A percentile compares a stretch with the other conserved stretches of the same genome.
Conservation (phyloP, 805 yeast genomes). For the Kazachstania africana region DNA sequence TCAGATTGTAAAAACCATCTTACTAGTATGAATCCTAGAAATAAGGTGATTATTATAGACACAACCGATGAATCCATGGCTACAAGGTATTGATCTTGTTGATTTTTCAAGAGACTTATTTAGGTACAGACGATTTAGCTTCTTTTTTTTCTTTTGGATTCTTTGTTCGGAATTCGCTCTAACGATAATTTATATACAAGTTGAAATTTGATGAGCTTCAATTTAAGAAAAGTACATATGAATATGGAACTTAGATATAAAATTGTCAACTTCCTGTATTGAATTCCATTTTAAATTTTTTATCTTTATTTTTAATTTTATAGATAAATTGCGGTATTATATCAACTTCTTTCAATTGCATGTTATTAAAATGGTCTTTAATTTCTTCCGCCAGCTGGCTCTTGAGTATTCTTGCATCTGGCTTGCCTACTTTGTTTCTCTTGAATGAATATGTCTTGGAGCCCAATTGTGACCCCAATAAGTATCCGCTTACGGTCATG, state of each 20-base stretch:
- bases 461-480: constrained; percentile 64
- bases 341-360: constrained; percentile 67
- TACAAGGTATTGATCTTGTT: no score
- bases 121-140: no score
- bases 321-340: constrained; percentile 81
- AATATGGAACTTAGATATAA: no score
- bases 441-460: constrained; percentile 40
- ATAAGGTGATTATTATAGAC: constrained; percentile 8
- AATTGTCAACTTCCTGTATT: no score
- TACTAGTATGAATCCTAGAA: constrained; percentile 45
- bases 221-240: no score
- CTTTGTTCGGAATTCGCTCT: no score
- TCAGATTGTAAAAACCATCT: constrained; percentile 59
- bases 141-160: no score
- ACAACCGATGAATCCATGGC: constrained; percentile 3
- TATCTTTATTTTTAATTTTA: constrained; percentile 62
- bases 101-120: no score
- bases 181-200: no score
- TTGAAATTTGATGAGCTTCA: no score
- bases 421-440: constrained; percentile 12
- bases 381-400: constrained; percentile 47
- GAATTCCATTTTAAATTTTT: constrained; percentile 32
- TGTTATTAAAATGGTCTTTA: constrained; percentile 53
- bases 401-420: constrained; percentile 39
- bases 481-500: constrained; percentile 55